Evolutionary conservation across 768 basidiomycete species (phyloP).

Genomic region (Termitomyces sp.): DNA sequence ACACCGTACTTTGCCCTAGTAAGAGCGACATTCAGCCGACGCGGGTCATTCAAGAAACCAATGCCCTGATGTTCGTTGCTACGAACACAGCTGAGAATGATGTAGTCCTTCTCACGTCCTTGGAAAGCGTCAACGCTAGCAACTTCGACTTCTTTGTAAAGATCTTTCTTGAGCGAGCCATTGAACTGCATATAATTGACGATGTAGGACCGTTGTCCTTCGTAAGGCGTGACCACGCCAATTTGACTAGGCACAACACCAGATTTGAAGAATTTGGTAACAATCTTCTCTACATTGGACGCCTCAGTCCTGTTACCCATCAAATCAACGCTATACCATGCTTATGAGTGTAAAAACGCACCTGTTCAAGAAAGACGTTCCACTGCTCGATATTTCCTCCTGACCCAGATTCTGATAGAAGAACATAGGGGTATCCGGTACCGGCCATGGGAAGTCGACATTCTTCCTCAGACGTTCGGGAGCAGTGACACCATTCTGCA

Average conservation of each 20-base stretch:
- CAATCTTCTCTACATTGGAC: slow-evolving; percentile 99
- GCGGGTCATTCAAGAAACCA: slow-evolving; percentile 97
- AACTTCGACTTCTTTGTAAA: slow-evolving; percentile 99
- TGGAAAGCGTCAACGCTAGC: slow-evolving; percentile 99
- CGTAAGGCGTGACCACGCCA: slow-evolving; percentile 98
- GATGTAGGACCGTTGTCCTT: slow-evolving; percentile 96
- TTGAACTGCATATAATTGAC: slow-evolving; percentile 99
- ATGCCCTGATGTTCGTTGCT: slow-evolving; percentile 99
- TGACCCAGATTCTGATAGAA: slow-evolving; percentile 99
- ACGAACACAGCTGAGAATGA: slow-evolving; percentile 94
- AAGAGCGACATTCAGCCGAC: slow-evolving; percentile 93
- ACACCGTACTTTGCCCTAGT: slow-evolving; percentile 98
- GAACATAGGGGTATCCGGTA: slow-evolving; percentile 97
- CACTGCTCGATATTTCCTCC: slow-evolving; percentile 97
- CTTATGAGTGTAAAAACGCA: slow-evolving; percentile 20
- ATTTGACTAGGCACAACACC: slow-evolving; percentile 95
- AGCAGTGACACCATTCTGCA: slow-evolving; percentile 99
- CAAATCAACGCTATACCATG: neutral
- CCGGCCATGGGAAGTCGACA: slow-evolving; percentile 99
- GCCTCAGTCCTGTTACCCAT: slow-evolving; percentile 74
- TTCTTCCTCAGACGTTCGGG: slow-evolving; percentile 96
- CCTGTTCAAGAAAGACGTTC: slow-evolving; percentile 97
- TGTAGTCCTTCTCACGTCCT: slow-evolving; percentile 99
- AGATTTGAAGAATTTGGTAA: slow-evolving; percentile 99
- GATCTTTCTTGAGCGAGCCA: slow-evolving; percentile 97